phyloP scores from a whole-genome alignment of 1,284 basidiomycete species.

The Irpex sp. region DNA sequence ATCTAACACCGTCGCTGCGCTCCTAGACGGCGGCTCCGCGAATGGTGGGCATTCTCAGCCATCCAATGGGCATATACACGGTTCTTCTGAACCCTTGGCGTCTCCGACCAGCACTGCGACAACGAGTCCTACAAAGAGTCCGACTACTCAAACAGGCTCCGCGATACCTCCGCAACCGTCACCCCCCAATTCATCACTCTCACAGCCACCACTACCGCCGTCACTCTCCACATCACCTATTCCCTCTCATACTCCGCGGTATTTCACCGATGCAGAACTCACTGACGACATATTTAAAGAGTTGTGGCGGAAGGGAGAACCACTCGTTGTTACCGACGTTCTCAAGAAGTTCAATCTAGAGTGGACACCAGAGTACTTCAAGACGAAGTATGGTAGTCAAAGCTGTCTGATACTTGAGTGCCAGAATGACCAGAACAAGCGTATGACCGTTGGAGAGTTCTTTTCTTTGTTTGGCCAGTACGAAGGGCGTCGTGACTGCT shows the following conservation, averaged over 20 bases:
- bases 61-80: neutral
- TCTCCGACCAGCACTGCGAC: neutral
- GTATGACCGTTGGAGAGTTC: constrained; percentile 70
- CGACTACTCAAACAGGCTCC: constrained; percentile 6
- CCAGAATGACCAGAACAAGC: constrained; percentile 60
- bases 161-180: constrained; percentile 20
- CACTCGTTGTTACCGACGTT: constrained; percentile 70
- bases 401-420: constrained; percentile 77
- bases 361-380: constrained; percentile 85
- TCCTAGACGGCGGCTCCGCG: neutral
- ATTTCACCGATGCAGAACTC: constrained; percentile 47
- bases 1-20: neutral
- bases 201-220: constrained; percentile 9
- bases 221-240: constrained; percentile 19
- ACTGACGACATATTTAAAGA: constrained; percentile 57
- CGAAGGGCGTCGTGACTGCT: constrained; percentile 47
- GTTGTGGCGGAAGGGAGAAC: constrained; percentile 70
- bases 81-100: neutral
- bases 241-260: constrained; percentile 40
- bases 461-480: constrained; percentile 76
- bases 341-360: constrained; percentile 53
- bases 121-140: neutral
- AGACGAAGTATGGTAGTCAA: constrained; percentile 61
- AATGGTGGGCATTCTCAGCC: neutral
- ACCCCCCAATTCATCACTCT: constrained; percentile 15